Percentiles rank a stretch among this genome's conserved stretches.
These are phyloP conservation scores for Cyberlindnera euphorbiiphila DNA, from an alignment of 805 yeast genomes.

Conservation along the genomic window DNA sequence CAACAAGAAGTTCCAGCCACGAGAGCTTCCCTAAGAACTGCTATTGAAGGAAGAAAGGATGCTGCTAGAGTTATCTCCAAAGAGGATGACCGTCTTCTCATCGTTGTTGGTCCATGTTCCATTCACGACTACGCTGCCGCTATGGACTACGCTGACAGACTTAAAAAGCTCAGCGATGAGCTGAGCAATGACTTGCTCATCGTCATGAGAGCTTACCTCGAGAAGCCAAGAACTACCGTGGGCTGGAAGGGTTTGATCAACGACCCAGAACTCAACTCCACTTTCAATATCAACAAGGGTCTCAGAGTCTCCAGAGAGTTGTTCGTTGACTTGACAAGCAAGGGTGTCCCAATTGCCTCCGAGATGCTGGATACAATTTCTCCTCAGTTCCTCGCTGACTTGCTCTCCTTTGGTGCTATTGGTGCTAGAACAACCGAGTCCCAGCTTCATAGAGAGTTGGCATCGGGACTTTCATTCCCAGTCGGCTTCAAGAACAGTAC, in stretches of 20 bases:
- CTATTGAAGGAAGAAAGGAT: constrained; percentile 72
- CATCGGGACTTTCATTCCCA: constrained; percentile 98
- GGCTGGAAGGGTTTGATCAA: constrained; percentile 99
- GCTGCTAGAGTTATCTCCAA: constrained; percentile 71
- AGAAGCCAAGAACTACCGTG: constrained; percentile 97
- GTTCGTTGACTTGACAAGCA: constrained; percentile 73
- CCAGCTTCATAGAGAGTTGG: constrained; percentile 94
- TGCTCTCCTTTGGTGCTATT: constrained; percentile 92
- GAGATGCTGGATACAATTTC: constrained; percentile 98
- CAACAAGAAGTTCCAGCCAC: constrained; percentile 79
- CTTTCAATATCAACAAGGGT: constrained; percentile 95
- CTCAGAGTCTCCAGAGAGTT: constrained; percentile 80
- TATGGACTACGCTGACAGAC: constrained; percentile 73
- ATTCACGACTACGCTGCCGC: constrained; percentile 91
- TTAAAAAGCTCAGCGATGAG: constrained; percentile 65
- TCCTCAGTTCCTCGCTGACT: constrained; percentile 91
- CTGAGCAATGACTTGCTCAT: constrained; percentile 72
- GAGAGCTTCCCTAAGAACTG: constrained; percentile 52
- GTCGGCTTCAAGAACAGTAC: constrained; percentile 98
- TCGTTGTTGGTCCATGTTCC: constrained; percentile 96
- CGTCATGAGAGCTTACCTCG: constrained; percentile 96
- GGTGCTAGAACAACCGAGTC: constrained; percentile 99
- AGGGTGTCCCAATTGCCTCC: constrained; percentile 88
- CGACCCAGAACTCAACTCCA: constrained; percentile 91
- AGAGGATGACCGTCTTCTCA: constrained; percentile 76